phyloP scores from a whole-genome alignment of 2,329 filamentous ascomycete species.

The Alternaria incomplexa region DNA sequence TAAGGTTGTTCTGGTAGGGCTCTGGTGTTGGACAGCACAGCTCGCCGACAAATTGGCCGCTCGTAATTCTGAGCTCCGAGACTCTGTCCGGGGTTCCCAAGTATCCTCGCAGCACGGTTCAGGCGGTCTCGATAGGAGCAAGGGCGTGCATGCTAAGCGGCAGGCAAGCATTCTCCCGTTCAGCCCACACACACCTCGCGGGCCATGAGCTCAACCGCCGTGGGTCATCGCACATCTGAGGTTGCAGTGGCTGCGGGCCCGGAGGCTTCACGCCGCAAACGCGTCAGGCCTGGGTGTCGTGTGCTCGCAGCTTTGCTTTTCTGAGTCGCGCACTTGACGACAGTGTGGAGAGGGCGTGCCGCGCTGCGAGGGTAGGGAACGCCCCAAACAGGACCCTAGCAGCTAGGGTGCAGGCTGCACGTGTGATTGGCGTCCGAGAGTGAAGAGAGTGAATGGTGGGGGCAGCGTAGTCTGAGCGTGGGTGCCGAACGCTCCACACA shows the following conservation, averaged over 20 bases:
- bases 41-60: not conserved
- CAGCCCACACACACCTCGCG: slow-evolving; percentile 5
- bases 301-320: slow-evolving; percentile 14
- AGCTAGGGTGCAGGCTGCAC: slow-evolving; percentile 15
- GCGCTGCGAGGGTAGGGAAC: slow-evolving; percentile 6
- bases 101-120: slow-evolving; percentile 26
- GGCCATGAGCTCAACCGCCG: slow-evolving; percentile 2
- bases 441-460: slow-evolving; percentile 15
- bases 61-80: not conserved
- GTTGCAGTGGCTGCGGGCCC: not conserved
- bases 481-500: slow-evolving; percentile 22
- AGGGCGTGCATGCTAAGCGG: slow-evolving; percentile 26
- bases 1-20: not conserved
- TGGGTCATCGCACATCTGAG: not conserved
- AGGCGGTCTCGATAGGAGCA: slow-evolving; percentile 22
- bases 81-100: slow-evolving; percentile 2
- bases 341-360: slow-evolving; percentile 14
- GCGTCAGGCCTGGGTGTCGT: slow-evolving; percentile 10
- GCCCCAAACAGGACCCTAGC: slow-evolving; percentile 10
- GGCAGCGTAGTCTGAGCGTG: slow-evolving; percentile 18
- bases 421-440: slow-evolving; percentile 16
- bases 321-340: slow-evolving; percentile 14
- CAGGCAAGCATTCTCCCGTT: slow-evolving; percentile 22
- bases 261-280: not conserved
- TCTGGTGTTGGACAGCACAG: too few relatives aligned